A percentile compares a stretch with the other conserved stretches of the same genome.
Evolutionary conservation across 2,329 filamentous ascomycete species (phyloP).

Genomic region (Hypomyces rosellus): DNA sequence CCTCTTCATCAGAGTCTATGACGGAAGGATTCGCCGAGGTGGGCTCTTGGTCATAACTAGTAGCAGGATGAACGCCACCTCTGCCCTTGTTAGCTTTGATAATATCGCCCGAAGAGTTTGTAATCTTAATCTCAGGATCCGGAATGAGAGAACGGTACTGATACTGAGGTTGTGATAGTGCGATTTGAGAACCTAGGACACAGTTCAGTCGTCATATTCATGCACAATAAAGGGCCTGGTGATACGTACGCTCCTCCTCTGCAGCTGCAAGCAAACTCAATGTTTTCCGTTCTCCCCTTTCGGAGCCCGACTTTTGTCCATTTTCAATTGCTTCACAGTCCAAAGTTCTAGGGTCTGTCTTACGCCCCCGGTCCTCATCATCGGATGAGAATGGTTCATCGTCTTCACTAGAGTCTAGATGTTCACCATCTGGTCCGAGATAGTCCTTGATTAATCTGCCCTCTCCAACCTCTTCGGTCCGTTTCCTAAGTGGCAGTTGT

Average conservation of each 20-base stretch:
- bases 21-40: constrained; percentile 49
- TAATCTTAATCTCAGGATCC: constrained; percentile 61
- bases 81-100: constrained; percentile 42
- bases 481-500: constrained; percentile 52
- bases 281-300: constrained; percentile 36
- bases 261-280: constrained; percentile 65
- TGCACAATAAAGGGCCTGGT: not conserved
- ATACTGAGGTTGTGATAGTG: constrained; percentile 42
- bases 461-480: constrained; percentile 33
- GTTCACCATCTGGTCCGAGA: constrained; percentile 57
- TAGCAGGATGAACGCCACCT: constrained; percentile 67
- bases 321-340: constrained; percentile 34
- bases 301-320: constrained; percentile 24
- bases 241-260: constrained; percentile 67
- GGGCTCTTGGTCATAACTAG: constrained; percentile 69
- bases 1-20: constrained; percentile 80
- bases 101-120: constrained; percentile 56
- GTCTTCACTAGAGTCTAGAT: constrained; percentile 64
- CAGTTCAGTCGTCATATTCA: constrained; percentile 18
- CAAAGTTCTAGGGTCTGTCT: constrained; percentile 42
- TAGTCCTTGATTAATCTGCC: constrained; percentile 64
- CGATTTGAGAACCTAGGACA: constrained; percentile 44
- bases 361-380: constrained; percentile 61
- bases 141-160: constrained; percentile 58
- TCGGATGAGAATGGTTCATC: constrained; percentile 58